Evolutionary conservation across 2,329 filamentous ascomycete genomes (phyloP).

Genomic region (Alternaria tenuissima): DNA sequence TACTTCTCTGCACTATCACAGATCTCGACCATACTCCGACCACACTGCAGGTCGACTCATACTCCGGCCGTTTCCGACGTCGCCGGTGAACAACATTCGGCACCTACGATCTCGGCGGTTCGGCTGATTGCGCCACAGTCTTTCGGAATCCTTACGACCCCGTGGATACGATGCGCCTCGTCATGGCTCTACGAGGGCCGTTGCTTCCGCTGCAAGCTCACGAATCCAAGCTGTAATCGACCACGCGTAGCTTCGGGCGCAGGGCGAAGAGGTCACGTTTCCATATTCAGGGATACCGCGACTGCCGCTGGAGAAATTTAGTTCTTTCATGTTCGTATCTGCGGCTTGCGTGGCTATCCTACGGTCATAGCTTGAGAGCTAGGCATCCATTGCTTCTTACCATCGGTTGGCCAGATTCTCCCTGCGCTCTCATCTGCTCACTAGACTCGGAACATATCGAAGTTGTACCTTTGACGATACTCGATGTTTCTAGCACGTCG

Average conservation of each 20-base stretch:
- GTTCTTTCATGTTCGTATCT: slow-evolving; percentile 7
- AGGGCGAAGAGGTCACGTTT: slow-evolving; percentile 10
- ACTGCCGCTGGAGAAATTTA: slow-evolving; percentile 2
- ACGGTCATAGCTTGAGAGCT: slow-evolving; percentile 6
- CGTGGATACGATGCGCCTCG: slow-evolving; percentile 7
- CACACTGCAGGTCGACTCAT: slow-evolving; percentile 14
- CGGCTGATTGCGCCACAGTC: slow-evolving; percentile 10
- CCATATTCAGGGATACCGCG: slow-evolving; percentile 6
- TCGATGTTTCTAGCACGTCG: not conserved
- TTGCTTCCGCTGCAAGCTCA: slow-evolving; percentile 16
- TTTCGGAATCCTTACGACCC: slow-evolving; percentile 1
- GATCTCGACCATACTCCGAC: slow-evolving; percentile 10
- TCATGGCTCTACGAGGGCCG: slow-evolving; percentile 8
- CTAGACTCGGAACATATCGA: not conserved
- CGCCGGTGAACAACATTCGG: slow-evolving; percentile 20
- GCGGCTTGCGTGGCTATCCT: slow-evolving; percentile 5
- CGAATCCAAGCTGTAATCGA: slow-evolving; percentile 6
- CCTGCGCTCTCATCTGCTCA: not conserved
- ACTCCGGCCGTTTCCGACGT: slow-evolving; percentile 18
- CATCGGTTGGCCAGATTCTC: slow-evolving; percentile 8
- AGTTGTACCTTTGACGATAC: not conserved
- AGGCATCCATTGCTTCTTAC: slow-evolving; percentile 17
- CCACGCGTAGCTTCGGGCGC: slow-evolving; percentile 9
- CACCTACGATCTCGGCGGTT: slow-evolving; percentile 21
- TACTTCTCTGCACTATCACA: slow-evolving; percentile 11